Percentiles rank a stretch among this genome's conserved stretches.
Evolutionary conservation across 306 rosid genomes (phyloP).

Genomic region (Casuarina glauca): DNA sequence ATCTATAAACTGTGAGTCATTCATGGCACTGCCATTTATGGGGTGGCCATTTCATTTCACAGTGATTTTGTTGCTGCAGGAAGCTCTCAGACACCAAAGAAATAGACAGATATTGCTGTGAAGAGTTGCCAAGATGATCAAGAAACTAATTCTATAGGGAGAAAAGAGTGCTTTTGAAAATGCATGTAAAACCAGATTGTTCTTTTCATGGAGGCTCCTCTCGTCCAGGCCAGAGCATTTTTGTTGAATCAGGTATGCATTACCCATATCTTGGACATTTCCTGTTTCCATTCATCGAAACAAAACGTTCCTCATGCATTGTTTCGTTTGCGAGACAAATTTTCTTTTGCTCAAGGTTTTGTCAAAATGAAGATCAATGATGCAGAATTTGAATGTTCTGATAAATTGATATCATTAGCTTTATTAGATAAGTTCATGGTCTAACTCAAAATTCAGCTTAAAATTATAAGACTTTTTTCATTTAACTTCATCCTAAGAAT

Average conservation of each 20-base stretch:
- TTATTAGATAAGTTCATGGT: too few relatives aligned
- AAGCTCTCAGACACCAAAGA: not conserved
- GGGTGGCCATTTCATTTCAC: not conserved
- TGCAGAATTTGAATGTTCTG: not conserved
- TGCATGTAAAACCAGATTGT: not conserved
- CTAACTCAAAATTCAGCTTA: too few relatives aligned
- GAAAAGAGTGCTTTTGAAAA: not conserved
- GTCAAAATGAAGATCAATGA: not conserved
- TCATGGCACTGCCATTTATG: not conserved
- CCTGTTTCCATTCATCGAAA: too few relatives aligned
- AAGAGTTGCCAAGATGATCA: not conserved
- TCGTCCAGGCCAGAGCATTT: not conserved
- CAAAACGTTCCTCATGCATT: not conserved
- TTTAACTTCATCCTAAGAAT: too few relatives aligned
- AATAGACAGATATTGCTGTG: not conserved
- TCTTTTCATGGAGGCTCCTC: not conserved
- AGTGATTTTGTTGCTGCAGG: too few relatives aligned
- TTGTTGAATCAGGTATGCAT: not conserved
- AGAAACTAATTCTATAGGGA: not conserved
- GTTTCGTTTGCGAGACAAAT: not conserved
- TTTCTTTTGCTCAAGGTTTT: not conserved
- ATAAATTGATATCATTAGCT: too few relatives aligned
- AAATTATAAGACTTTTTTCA: too few relatives aligned
- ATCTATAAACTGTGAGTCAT: not conserved
- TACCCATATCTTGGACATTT: not conserved